Percentiles rank a stretch among this genome's conserved stretches.
Evolutionary conservation across 352 stramenopile species (phyloP).

Genomic region (Plasmopara halstedii): DNA sequence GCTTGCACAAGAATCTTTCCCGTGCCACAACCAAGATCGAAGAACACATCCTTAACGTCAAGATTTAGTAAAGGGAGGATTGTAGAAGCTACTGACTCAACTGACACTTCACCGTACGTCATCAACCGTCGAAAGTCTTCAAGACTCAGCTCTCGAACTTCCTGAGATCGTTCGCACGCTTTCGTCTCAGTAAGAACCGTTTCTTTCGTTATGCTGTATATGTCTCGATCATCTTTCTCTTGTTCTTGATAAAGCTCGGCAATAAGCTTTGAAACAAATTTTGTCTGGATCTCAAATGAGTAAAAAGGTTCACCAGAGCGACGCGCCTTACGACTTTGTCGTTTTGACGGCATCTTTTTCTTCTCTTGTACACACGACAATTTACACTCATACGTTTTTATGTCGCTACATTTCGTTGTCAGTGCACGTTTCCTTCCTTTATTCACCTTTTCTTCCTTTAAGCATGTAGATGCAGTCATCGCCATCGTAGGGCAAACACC

Average conservation of each 20-base stretch:
- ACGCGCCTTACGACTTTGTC: slow-evolving; percentile 25
- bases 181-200: slow-evolving; percentile 56
- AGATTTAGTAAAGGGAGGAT: slow-evolving; percentile 65
- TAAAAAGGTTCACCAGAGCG: slow-evolving; percentile 41
- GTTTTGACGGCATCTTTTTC: slow-evolving; percentile 43
- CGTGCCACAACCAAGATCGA: slow-evolving; percentile 74
- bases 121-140: slow-evolving; percentile 66
- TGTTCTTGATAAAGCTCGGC: slow-evolving; percentile 58
- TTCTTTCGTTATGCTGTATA: slow-evolving; percentile 64
- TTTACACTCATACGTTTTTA: slow-evolving; percentile 6
- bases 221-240: slow-evolving; percentile 66
- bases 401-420: background rate
- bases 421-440: slow-evolving; percentile 3
- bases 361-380: slow-evolving; percentile 47
- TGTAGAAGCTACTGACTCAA: slow-evolving; percentile 50
- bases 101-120: slow-evolving; percentile 77
- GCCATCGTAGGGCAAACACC: slow-evolving; percentile 9
- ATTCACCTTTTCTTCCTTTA: slow-evolving; percentile 8
- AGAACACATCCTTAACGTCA: slow-evolving; percentile 66
- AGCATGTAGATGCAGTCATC: slow-evolving; percentile 11
- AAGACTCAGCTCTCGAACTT: slow-evolving; percentile 59
- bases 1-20: slow-evolving; percentile 76
- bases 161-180: slow-evolving; percentile 46
- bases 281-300: slow-evolving; percentile 22
- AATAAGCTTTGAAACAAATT: slow-evolving; percentile 41